Evolutionary conservation across 805 yeast species (phyloP), one percentile per base, ranked within the genome.

Genomic region (Sugiyamaella smithiae): DNA sequence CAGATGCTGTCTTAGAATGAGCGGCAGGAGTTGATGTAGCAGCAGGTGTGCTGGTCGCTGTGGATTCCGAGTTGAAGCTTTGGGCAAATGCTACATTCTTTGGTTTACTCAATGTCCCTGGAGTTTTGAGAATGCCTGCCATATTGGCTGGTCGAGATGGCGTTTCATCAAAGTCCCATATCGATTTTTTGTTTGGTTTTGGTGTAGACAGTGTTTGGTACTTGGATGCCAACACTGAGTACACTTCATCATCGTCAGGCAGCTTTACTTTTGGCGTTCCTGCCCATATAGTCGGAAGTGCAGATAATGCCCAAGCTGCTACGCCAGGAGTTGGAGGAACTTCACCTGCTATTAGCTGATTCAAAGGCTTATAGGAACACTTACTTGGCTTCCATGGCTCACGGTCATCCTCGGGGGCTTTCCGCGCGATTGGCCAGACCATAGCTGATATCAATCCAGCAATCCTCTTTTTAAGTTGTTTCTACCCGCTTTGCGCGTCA

Each of bases 281-380:
- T 7, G 28, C 41, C 43, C 52, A 50, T 33, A 56, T 40, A 14
- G 59, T 48, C n/a, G 52, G 54, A 11, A 57, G 38, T 6, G 61
- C 57, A 12, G 46, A 49, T 19, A 57, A 40, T 1, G 59, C 56
- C 58, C 59, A 57, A 8, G 49, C 25, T 6, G 44, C 50, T 4
- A 54, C 38, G 5, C 59, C 59, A 2, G 61, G 59, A 1, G 61
- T 55, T 2, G 51, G 54, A n/a, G 59, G 57, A 4, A 53, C 41
- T 5, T 41, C 51, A 7, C 41, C 42, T 14, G 46, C 25, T 22
- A 25, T 40, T 38, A n/a, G 23, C 20, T 20, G 25, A 19, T 25
- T 19, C 6, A 26, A 25, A 16, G 20, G 16, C 6, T 14, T 20
- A 5, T 4, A 12, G 16, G 4, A 35, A n/a, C 7, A 29, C 38